Conservation (phyloP, 768 basidiomycete genomes). For the Leccinum variicolor region DNA sequence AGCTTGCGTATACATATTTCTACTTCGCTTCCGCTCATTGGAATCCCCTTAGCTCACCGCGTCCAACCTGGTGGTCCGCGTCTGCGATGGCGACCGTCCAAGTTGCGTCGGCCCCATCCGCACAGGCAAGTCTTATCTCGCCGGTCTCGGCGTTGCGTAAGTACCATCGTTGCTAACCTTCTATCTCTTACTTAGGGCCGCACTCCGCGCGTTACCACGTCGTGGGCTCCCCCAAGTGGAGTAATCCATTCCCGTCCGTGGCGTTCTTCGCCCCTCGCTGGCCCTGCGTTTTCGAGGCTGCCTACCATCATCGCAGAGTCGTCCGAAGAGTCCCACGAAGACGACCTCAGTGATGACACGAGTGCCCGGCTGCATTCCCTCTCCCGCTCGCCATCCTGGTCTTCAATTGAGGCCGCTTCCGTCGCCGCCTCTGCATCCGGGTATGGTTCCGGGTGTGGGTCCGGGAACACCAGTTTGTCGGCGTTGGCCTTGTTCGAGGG, state of each 20-base stretch:
- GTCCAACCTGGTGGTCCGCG: background rate
- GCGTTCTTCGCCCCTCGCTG: conserved; percentile 30
- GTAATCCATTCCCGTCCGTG: conserved; percentile 22
- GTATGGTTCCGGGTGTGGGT: conserved; percentile 3
- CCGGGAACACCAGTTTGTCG: conserved; percentile 10
- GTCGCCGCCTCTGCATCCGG: conserved; percentile 12
- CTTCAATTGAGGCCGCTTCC: conserved; percentile 13
- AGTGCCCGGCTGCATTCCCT: background rate
- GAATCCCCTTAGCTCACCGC: background rate
- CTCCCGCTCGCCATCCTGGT: conserved; percentile 9
- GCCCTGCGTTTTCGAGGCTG: conserved; percentile 23
- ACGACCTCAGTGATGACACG: background rate
- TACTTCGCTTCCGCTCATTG: background rate
- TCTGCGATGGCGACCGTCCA: conserved; percentile 11
- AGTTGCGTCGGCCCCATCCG: background rate
- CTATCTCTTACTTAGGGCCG: conserved; percentile 11
- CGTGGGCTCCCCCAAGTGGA: conserved; percentile 7
- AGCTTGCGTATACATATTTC: background rate
- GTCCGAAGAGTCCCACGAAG: conserved; percentile 19
- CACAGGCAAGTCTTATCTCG: conserved; percentile 13
- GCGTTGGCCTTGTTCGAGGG: conserved; percentile 7
- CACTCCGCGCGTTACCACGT: conserved; percentile 8
- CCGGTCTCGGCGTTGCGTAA: background rate
- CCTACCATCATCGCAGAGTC: conserved; percentile 22
- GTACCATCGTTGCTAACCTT: background rate